Conservation (phyloP, 257 asterid species). For the Salvia splendens region DNA sequence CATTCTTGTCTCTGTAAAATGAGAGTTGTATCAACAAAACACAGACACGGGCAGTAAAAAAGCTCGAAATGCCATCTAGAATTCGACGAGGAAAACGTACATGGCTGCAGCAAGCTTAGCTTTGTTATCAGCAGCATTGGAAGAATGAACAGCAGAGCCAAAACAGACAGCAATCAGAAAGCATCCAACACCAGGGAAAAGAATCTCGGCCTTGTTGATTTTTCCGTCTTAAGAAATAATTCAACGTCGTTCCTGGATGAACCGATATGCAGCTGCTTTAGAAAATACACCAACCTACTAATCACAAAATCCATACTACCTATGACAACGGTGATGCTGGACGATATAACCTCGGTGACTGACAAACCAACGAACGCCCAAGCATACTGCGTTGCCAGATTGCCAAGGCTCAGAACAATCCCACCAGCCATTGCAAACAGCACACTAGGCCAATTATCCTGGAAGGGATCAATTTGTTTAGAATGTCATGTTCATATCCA, state of each 20-base stretch:
- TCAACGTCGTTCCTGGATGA: constrained; percentile 79
- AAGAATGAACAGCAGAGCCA: constrained; percentile 80
- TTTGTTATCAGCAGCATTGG: constrained; percentile 76
- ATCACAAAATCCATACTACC: constrained; percentile 45
- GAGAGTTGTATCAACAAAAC: not conserved
- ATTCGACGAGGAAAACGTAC: constrained; percentile 35
- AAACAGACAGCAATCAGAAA: constrained; percentile 91
- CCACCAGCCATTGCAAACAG: constrained; percentile 95
- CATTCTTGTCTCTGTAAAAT: constrained; percentile 40
- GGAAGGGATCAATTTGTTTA: constrained; percentile 5
- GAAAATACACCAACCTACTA: not conserved
- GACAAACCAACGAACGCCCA: constrained; percentile 95
- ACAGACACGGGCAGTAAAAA: not conserved
- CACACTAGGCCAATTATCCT: constrained; percentile 86
- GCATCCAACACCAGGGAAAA: constrained; percentile 90
- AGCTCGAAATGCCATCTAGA: not conserved
- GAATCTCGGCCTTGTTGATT: constrained; percentile 91
- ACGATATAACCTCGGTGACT: constrained; percentile 77
- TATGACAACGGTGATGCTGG: constrained; percentile 88
- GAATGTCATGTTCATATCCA: not conserved
- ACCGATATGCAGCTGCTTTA: constrained; percentile 16
- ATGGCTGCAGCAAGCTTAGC: constrained; percentile 53
- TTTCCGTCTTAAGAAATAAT: constrained; percentile 79
- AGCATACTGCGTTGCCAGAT: constrained; percentile 89
- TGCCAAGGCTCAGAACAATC: constrained; percentile 82